Evolutionary conservation across 108 stramenopile genomes (phyloP).

Genomic region (Cyclotella atomus): DNA sequence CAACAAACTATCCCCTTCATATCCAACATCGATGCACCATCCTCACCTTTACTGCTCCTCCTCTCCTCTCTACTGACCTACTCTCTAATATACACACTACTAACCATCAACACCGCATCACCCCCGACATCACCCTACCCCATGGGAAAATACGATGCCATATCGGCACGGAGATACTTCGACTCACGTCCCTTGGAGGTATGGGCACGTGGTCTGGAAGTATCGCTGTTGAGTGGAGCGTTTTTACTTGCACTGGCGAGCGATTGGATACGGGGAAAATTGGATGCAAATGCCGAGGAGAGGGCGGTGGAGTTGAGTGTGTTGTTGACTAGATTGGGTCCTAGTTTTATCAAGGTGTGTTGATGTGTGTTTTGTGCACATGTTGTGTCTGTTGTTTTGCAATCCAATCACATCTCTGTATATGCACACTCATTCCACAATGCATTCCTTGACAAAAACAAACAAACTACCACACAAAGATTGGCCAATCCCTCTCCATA

Average conservation of each 20-base stretch:
- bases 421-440: no score
- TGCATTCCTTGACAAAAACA: no score
- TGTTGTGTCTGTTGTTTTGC: no score
- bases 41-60: constrained; percentile 25
- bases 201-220: constrained; percentile 46
- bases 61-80: constrained; percentile 41
- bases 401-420: no score
- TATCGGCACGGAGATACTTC: constrained; percentile 67
- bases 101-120: constrained; percentile 35
- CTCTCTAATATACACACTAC: constrained; percentile 19
- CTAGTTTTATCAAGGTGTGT: constrained; percentile 85
- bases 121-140: constrained; percentile 69
- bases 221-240: constrained; percentile 53
- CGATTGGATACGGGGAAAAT: constrained; percentile 43
- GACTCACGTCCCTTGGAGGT: constrained; percentile 50
- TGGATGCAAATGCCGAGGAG: constrained; percentile 58
- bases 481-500: constrained; percentile 95
- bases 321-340: constrained; percentile 76
- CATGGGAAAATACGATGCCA: constrained; percentile 68
- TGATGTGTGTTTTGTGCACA: neutral
- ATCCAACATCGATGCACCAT: constrained; percentile 5
- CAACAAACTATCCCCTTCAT: neutral
- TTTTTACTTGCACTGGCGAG: constrained; percentile 47
- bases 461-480: no score
- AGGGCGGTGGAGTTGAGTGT: constrained; percentile 72